Evolutionary conservation across 805 yeast species (phyloP).

Genomic region (Grigorovia transvaalensis): DNA sequence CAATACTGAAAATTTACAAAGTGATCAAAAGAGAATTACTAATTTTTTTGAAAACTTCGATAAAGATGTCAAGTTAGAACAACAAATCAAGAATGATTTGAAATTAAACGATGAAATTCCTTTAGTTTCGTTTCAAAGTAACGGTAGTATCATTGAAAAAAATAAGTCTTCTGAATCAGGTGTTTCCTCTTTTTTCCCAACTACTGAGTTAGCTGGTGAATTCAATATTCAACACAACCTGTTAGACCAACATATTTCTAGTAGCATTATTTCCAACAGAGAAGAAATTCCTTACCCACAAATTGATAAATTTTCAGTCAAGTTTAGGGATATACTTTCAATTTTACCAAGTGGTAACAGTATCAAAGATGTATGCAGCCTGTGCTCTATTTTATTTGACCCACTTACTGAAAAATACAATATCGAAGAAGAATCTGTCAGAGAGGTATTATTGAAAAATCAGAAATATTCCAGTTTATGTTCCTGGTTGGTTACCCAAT

Average conservation of each 20-base stretch:
- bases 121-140: slow-evolving; percentile 17
- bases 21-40: slow-evolving; percentile 4
- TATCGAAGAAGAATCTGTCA: slow-evolving; percentile 15
- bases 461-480: slow-evolving; percentile 39
- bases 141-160: slow-evolving; percentile 13
- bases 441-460: slow-evolving; percentile 22
- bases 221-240: neutral
- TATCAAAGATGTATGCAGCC: slow-evolving; percentile 36
- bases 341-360: slow-evolving; percentile 7
- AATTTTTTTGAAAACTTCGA: slow-evolving; percentile 35
- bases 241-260: slow-evolving; percentile 15
- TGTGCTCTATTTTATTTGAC: slow-evolving; percentile 58
- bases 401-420: slow-evolving; percentile 17
- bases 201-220: neutral
- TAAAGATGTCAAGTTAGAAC: slow-evolving; percentile 19
- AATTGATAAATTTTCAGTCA: slow-evolving; percentile 29
- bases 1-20: slow-evolving; percentile 6
- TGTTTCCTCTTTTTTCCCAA: slow-evolving; percentile 1
- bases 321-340: slow-evolving; percentile 18
- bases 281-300: slow-evolving; percentile 29
- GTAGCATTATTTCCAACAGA: slow-evolving; percentile 21
- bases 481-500: slow-evolving; percentile 46
- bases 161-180: slow-evolving; percentile 5
- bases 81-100: slow-evolving; percentile 23
- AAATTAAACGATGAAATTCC: slow-evolving; percentile 12